These are phyloP conservation scores for Scedosporium boydii DNA, from an alignment of 2,329 filamentous ascomycete genomes.

Conservation along the genomic window DNA sequence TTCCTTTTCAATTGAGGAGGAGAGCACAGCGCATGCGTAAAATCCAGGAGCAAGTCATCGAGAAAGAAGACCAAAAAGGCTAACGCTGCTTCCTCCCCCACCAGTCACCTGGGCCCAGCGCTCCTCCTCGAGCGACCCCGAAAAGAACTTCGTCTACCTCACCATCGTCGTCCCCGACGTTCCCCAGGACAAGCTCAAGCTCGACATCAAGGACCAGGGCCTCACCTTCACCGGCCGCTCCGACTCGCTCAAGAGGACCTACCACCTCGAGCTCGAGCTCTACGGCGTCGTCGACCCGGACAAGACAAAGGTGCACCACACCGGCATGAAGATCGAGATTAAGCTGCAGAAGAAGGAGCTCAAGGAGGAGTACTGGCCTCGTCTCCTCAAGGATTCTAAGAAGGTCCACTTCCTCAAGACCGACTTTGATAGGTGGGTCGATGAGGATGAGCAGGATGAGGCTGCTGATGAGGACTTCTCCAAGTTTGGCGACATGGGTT, in stretches of 20 bases:
- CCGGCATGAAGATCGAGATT: constrained; percentile 76
- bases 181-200: constrained; percentile 61
- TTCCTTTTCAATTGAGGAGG: background rate
- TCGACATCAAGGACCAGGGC: constrained; percentile 69
- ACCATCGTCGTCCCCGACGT: constrained; percentile 87
- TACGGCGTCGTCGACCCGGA: constrained; percentile 82
- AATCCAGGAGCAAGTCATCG: background rate
- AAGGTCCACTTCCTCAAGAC: constrained; percentile 96
- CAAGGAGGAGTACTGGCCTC: constrained; percentile 90
- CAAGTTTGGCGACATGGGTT: constrained; percentile 57
- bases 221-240: constrained; percentile 79
- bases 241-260: constrained; percentile 74
- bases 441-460: constrained; percentile 97
- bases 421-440: constrained; percentile 98
- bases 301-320: constrained; percentile 82
- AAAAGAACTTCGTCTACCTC: constrained; percentile 92
- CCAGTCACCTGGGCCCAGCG: constrained; percentile 97
- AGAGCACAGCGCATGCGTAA: too few species aligned
- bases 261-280: constrained; percentile 78
- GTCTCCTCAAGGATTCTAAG: constrained; percentile 80
- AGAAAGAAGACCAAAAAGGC: background rate
- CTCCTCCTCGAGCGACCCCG: constrained; percentile 67
- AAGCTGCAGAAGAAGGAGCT: constrained; percentile 96
- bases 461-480: constrained; percentile 70
- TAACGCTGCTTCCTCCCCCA: background rate